phyloP scores from a whole-genome alignment of 2,329 filamentous ascomycete genomes.

The Fusarium tricinctum region DNA sequence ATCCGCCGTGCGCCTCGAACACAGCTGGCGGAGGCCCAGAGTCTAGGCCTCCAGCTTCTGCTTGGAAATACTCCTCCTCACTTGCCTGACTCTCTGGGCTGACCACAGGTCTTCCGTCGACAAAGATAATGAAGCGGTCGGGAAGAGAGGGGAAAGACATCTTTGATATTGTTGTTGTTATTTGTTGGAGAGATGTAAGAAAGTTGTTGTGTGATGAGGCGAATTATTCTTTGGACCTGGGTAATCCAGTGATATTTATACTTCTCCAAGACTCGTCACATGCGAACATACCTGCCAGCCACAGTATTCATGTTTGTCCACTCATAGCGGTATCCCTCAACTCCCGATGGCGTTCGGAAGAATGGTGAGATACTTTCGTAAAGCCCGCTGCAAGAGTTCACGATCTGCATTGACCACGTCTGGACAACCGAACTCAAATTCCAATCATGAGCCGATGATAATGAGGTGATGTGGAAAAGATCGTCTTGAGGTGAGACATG shows the following conservation, averaged over 20 bases:
- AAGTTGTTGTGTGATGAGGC: background rate
- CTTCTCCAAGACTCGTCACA: background rate
- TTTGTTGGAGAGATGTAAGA: background rate
- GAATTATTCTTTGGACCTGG: rapidly evolving
- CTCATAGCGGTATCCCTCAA: rapidly evolving
- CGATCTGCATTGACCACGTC: background rate
- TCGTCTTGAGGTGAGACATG: background rate
- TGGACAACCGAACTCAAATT: background rate
- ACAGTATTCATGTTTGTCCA: background rate
- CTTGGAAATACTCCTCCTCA: background rate
- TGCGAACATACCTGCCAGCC: background rate
- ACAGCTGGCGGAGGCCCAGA: background rate
- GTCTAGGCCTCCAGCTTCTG: too few relatives aligned
- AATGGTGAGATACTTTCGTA: background rate
- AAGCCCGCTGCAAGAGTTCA: too few relatives aligned
- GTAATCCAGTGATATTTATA: background rate
- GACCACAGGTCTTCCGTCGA: background rate
- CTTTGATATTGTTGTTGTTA: background rate
- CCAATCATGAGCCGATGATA: background rate
- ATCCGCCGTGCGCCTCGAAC: background rate
- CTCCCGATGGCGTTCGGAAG: background rate
- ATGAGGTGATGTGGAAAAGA: background rate
- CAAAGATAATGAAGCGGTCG: background rate
- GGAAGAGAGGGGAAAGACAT: background rate
- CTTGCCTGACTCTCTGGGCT: background rate